These are phyloP conservation scores for Phytopythium ostracodes DNA, from an alignment of 352 stramenopile genomes.

Conservation along the genomic window DNA sequence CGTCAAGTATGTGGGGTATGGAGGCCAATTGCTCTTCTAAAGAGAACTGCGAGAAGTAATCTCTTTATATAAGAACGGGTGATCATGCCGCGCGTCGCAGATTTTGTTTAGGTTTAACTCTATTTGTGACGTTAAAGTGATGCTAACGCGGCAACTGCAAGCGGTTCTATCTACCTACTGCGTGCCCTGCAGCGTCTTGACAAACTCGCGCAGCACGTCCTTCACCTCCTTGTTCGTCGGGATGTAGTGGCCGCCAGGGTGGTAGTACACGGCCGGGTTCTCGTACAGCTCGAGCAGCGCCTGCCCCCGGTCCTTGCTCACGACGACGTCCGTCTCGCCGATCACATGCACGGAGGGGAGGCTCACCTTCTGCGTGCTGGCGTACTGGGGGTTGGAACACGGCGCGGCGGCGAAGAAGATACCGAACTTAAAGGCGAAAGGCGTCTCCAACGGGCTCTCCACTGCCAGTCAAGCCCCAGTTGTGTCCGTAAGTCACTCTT, in stretches of 20 bases:
- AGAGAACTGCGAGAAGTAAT: not conserved
- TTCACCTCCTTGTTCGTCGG: constrained; percentile 79
- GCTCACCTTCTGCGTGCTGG: constrained; percentile 30
- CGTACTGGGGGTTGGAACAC: constrained; percentile 18
- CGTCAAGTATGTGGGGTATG: not conserved
- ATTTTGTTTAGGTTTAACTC: not conserved
- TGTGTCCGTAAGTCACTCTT: not conserved
- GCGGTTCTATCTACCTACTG: not conserved
- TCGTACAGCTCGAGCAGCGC: constrained; percentile 46
- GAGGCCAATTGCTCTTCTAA: not conserved
- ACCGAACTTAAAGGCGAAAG: constrained; percentile 61
- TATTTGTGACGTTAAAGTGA: not conserved
- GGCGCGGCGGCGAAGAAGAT: constrained; percentile 62
- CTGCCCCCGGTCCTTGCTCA: constrained; percentile 42
- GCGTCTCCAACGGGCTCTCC: constrained; percentile 30
- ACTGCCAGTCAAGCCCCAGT: constrained; percentile 7
- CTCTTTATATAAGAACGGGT: not conserved
- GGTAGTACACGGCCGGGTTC: constrained; percentile 46
- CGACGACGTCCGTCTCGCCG: constrained; percentile 63
- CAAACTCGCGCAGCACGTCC: constrained; percentile 51
- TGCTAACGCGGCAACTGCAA: not conserved
- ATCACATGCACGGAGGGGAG: constrained; percentile 79
- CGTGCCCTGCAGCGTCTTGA: constrained; percentile 7
- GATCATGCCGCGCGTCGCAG: not conserved
- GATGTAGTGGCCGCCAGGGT: constrained; percentile 74